phyloP scores from a whole-genome alignment of 768 basidiomycete species.

The Boletellus emodensis region DNA sequence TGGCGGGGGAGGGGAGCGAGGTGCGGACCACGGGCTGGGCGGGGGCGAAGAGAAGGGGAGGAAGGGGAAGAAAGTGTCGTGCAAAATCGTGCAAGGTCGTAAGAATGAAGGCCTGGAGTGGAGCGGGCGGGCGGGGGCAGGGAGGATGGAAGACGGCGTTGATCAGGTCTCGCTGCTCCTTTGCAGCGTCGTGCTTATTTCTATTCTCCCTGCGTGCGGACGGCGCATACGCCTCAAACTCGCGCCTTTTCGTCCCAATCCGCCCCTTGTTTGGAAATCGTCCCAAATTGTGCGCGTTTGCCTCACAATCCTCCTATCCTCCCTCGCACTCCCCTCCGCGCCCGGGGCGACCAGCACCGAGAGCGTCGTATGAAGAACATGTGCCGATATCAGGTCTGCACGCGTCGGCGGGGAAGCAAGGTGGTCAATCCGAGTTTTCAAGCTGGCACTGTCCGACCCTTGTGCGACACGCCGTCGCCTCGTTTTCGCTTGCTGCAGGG shows the following conservation, averaged over 20 bases:
- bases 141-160: conserved; percentile 31
- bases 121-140: conserved; percentile 26
- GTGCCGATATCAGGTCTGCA: too few species aligned
- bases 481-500: conserved; percentile 21
- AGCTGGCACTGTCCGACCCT: too few species aligned
- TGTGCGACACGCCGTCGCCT: conserved; percentile 14
- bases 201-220: conserved; percentile 30
- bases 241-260: conserved; percentile 19
- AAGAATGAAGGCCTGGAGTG: conserved; percentile 40
- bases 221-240: conserved; percentile 9
- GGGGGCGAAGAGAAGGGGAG: conserved; percentile 38
- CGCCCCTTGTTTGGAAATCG: conserved; percentile 1
- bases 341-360: too few species aligned
- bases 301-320: background rate
- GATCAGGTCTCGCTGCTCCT: conserved; percentile 31
- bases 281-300: background rate
- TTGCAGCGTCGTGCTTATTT: conserved; percentile 29
- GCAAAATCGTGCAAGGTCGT: conserved; percentile 64
- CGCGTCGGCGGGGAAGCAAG: background rate
- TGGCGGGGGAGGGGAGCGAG: conserved; percentile 16
- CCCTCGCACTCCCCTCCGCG: too few species aligned
- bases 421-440: conserved; percentile 5
- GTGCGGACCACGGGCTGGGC: conserved; percentile 26
- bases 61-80: conserved; percentile 52
- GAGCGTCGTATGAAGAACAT: background rate